Evolutionary conservation across 495 filamentous ascomycete species (phyloP).

Genomic region (Xylaria sp.): DNA sequence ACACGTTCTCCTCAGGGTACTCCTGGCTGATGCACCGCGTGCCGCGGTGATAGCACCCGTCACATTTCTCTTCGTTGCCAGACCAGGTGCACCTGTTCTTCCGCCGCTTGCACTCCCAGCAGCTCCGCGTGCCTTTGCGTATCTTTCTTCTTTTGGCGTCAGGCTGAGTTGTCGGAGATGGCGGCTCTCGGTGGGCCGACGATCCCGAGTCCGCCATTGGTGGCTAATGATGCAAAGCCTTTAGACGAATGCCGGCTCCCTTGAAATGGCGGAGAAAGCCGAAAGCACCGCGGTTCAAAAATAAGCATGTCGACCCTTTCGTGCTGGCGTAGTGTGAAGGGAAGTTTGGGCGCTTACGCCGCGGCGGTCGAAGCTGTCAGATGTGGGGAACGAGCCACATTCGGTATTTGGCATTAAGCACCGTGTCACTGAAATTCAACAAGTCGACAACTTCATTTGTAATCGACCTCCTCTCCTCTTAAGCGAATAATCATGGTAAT

Average conservation of each 20-base stretch:
- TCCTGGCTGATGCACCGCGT: slow-evolving; percentile 48
- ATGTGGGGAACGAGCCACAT: slow-evolving; percentile 11
- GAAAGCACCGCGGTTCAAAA: not conserved
- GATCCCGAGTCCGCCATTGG: slow-evolving; percentile 16
- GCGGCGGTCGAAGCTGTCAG: slow-evolving; percentile 25
- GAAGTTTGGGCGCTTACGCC: slow-evolving; percentile 6
- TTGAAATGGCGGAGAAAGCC: not conserved
- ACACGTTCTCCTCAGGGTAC: slow-evolving; percentile 40
- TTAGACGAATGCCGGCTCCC: not conserved
- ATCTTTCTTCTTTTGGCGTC: slow-evolving; percentile 43
- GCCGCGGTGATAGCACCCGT: slow-evolving; percentile 50
- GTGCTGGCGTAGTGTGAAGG: not conserved
- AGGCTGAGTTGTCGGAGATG: not conserved
- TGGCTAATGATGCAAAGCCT: not conserved
- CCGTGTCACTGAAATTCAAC: not conserved
- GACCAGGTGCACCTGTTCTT: slow-evolving; percentile 54
- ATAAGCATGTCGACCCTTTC: not conserved
- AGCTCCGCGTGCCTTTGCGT: slow-evolving; percentile 59
- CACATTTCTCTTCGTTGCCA: slow-evolving; percentile 45
- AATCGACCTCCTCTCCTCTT: not conserved
- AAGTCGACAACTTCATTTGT: not conserved
- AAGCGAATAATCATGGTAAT: not conserved
- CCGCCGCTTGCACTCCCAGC: slow-evolving; percentile 60
- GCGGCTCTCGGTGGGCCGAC: slow-evolving; percentile 5
- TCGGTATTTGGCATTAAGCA: not conserved